These are phyloP conservation scores for Penicillium canescens DNA, from an alignment of 495 filamentous ascomycete genomes.

Conservation along the genomic window DNA sequence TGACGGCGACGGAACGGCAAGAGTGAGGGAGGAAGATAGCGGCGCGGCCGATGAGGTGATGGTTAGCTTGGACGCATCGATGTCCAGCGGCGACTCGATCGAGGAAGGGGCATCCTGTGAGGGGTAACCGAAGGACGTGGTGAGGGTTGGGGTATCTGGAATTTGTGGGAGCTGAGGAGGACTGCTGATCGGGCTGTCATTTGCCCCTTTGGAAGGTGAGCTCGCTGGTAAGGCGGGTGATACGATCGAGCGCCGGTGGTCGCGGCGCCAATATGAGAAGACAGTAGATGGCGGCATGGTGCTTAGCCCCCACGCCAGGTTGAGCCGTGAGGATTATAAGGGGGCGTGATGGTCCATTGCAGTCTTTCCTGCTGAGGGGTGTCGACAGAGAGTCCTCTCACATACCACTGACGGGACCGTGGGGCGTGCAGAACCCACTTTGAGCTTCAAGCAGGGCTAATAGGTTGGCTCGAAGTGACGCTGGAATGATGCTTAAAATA, in stretches of 20 bases:
- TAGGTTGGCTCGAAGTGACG: not conserved
- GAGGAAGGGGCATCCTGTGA: slow-evolving; percentile 16
- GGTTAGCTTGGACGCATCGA: slow-evolving; percentile 28
- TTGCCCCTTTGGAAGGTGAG: slow-evolving; percentile 18
- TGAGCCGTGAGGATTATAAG: slow-evolving; percentile 4
- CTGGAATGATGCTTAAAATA: not conserved
- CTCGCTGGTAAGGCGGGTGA: slow-evolving; percentile 31
- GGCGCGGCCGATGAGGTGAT: slow-evolving; percentile 24
- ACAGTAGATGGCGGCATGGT: slow-evolving; percentile 46
- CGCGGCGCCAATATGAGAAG: slow-evolving; percentile 52
- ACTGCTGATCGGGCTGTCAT: slow-evolving; percentile 23
- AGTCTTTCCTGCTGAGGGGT: slow-evolving; percentile 15
- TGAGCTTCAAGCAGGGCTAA: not conserved
- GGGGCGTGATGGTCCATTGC: slow-evolving; percentile 22
- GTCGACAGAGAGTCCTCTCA: slow-evolving; percentile 19
- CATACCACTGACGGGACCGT: slow-evolving; percentile 24
- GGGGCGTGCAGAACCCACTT: slow-evolving; percentile 19
- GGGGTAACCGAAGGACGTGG: slow-evolving; percentile 20
- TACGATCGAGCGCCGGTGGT: slow-evolving; percentile 44
- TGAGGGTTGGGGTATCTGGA: slow-evolving; percentile 28
- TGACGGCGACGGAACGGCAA: slow-evolving; percentile 28
- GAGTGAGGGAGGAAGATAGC: slow-evolving; percentile 34
- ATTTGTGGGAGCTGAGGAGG: slow-evolving; percentile 39
- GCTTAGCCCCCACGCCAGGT: slow-evolving; percentile 11
- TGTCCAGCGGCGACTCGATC: slow-evolving; percentile 23